Conservation (phyloP, 331 rosid species). For the Arachis monticola region DNA sequence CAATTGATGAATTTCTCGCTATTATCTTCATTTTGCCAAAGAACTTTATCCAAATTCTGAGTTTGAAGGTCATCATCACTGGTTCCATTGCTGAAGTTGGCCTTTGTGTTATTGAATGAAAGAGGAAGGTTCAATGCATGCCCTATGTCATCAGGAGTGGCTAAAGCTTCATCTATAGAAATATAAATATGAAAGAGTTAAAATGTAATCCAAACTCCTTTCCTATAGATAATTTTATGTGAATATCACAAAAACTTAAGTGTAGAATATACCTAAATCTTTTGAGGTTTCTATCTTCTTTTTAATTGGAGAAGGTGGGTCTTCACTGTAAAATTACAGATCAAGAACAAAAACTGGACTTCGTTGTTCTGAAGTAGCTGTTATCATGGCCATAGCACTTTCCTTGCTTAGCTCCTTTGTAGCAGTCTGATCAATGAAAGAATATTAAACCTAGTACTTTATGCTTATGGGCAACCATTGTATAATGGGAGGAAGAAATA, state of each 20-base stretch:
- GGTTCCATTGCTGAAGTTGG: conserved; percentile 46
- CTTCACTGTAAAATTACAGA: conserved; percentile 76
- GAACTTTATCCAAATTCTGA: conserved; percentile 49
- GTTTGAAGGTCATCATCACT: conserved; percentile 46
- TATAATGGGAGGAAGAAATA: conserved; percentile 33
- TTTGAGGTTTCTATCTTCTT: conserved; percentile 69
- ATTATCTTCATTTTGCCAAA: conserved; percentile 43
- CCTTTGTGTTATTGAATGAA: conserved; percentile 41
- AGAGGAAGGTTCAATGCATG: conserved; percentile 45
- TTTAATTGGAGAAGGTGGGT: conserved; percentile 94
- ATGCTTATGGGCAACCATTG: conserved; percentile 14
- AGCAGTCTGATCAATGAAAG: conserved; percentile 52
- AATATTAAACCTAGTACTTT: conserved; percentile 28
- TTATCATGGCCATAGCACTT: conserved; percentile 47
- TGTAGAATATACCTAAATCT: conserved; percentile 55
- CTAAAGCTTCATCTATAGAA: conserved; percentile 58
- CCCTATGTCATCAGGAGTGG: conserved; percentile 44
- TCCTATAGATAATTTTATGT: not conserved
- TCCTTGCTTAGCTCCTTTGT: conserved; percentile 45
- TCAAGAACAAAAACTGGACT: conserved; percentile 98
- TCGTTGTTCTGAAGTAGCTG: conserved; percentile 70
- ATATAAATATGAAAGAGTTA: conserved; percentile 43
- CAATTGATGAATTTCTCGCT: conserved; percentile 43
- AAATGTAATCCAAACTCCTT: conserved; percentile 20
- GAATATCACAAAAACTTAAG: conserved; percentile 23